Conservation (phyloP, 257 asterid species). For the Capsicum chinense region DNA sequence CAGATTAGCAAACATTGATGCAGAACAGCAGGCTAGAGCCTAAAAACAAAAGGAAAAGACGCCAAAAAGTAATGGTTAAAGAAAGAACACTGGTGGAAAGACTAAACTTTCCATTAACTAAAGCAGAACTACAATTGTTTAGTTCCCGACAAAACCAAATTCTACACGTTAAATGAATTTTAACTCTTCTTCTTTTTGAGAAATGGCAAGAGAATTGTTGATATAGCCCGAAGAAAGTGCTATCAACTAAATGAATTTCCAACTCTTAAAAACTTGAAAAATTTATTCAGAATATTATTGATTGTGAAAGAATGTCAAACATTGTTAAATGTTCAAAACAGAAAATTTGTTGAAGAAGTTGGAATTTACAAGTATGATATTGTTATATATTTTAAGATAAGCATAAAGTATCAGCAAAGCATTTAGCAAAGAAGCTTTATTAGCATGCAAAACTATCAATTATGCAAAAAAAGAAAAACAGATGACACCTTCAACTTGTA, state of each 20-base stretch:
- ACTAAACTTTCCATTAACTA: conserved; percentile 4
- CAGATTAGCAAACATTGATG: not conserved
- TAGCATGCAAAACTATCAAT: not conserved
- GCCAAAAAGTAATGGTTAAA: not conserved
- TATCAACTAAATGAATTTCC: not conserved
- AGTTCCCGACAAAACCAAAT: not conserved
- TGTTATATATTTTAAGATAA: not conserved
- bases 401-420: not conserved
- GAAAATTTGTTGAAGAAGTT: not conserved
- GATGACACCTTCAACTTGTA: not conserved
- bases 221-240: not conserved
- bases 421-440: not conserved
- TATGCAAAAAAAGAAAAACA: not conserved
- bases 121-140: not conserved
- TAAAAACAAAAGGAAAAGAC: not conserved
- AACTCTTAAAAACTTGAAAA: not conserved
- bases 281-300: not conserved
- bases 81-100: not conserved
- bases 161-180: not conserved
- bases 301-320: not conserved
- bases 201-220: not conserved
- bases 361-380: not conserved
- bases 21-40: not conserved
- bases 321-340: not conserved
- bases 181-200: not conserved